Conservation (phyloP, 108 stramenopile genomes). For the Conticribra weissflogii region DNA sequence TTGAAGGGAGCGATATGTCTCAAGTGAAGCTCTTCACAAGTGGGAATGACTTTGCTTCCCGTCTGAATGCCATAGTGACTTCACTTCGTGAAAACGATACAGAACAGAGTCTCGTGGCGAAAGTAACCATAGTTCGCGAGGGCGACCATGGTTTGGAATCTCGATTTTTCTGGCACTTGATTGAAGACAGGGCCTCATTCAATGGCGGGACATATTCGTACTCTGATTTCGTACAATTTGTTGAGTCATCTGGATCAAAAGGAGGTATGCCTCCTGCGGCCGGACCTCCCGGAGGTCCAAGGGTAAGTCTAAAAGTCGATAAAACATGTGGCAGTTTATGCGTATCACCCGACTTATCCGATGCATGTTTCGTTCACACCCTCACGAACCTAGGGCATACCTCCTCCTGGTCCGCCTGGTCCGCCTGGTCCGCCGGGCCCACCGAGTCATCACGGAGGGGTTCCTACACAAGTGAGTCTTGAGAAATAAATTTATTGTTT, state of each 20-base stretch:
- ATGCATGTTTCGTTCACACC: too few species aligned
- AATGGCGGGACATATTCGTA: slow-evolving; percentile 93
- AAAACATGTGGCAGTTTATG: neutral
- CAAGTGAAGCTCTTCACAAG: slow-evolving; percentile 49
- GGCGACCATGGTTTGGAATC: slow-evolving; percentile 87
- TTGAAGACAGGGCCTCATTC: slow-evolving; percentile 96
- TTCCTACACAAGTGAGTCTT: too few species aligned
- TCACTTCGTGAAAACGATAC: slow-evolving; percentile 82
- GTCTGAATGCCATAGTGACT: slow-evolving; percentile 78
- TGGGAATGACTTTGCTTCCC: slow-evolving; percentile 78
- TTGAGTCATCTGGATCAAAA: slow-evolving; percentile 10
- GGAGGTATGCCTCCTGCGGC: neutral
- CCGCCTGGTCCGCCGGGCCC: slow-evolving; percentile 3
- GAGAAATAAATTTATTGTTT: too few species aligned
- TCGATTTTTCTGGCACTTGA: slow-evolving; percentile 93
- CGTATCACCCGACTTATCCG: neutral
- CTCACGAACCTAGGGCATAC: too few species aligned
- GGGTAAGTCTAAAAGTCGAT: too few species aligned
- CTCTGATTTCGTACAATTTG: slow-evolving; percentile 67
- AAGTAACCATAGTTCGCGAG: slow-evolving; percentile 88
- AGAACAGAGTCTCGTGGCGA: slow-evolving; percentile 59
- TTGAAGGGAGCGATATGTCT: slow-evolving; percentile 85
- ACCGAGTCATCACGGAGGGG: slow-evolving; percentile 14
- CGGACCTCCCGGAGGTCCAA: slow-evolving; percentile 3
- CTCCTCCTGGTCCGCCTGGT: neutral